Evolutionary conservation across 306 rosid genomes (phyloP).

Genomic region (Cicer judaicum): DNA sequence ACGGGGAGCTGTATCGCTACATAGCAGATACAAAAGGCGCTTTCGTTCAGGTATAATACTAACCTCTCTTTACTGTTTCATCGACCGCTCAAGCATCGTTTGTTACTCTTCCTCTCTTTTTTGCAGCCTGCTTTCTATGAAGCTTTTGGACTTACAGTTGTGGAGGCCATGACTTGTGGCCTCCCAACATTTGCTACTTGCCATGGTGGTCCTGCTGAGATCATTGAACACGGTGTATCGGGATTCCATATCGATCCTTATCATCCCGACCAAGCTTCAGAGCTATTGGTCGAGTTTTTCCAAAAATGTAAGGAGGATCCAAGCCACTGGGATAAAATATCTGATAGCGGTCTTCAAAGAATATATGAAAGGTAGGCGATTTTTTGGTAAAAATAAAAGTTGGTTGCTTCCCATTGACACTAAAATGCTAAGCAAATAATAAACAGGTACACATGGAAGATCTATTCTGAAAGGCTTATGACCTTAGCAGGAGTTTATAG

Average conservation of each 20-base stretch:
- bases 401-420: not conserved
- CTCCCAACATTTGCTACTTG: constrained; percentile 91
- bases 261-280: constrained; percentile 76
- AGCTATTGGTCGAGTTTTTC: constrained; percentile 68
- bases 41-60: constrained; percentile 74
- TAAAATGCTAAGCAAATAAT: constrained; percentile 25
- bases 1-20: constrained; percentile 92
- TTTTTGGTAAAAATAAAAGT: not conserved
- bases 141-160: constrained; percentile 97
- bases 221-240: constrained; percentile 81
- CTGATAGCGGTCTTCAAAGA: constrained; percentile 83
- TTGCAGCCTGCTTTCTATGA: constrained; percentile 95
- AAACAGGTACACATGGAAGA: constrained; percentile 90
- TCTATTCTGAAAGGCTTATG: constrained; percentile 91
- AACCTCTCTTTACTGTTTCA: constrained; percentile 11
- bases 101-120: constrained; percentile 23
- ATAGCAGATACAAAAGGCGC: constrained; percentile 88
- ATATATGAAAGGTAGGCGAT: constrained; percentile 71
- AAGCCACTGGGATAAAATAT: constrained; percentile 69
- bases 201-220: constrained; percentile 98
- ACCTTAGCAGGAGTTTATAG: constrained; percentile 90
- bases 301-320: constrained; percentile 69
- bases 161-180: constrained; percentile 94
- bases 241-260: constrained; percentile 96
- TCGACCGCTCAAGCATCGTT: constrained; percentile 3